Conservation (phyloP, 495 filamentous ascomycete species). For the Xylaria cubensis region DNA sequence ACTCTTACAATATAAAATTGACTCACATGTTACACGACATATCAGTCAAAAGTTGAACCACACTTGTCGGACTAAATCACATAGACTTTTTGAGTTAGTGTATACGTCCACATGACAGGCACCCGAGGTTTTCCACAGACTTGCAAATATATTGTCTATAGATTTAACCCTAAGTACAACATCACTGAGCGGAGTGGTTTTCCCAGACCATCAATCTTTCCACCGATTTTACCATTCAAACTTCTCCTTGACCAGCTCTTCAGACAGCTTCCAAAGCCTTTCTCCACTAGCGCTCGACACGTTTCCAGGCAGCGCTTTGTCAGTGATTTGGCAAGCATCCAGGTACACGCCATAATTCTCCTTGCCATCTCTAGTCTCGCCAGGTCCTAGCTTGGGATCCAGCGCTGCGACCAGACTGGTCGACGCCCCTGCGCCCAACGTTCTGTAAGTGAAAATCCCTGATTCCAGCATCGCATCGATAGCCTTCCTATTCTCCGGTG, state of each 20-base stretch:
- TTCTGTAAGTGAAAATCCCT: constrained; percentile 34
- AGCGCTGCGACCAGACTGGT: constrained; percentile 54
- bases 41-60: no score
- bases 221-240: constrained; percentile 42
- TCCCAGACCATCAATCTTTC: neutral
- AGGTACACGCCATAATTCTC: constrained; percentile 52
- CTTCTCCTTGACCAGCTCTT: constrained; percentile 57
- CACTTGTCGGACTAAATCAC: no score
- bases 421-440: constrained; percentile 46
- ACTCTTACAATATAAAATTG: neutral
- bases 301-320: constrained; percentile 34
- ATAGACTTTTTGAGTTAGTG: no score
- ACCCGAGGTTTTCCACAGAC: neutral
- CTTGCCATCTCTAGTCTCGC: constrained; percentile 36
- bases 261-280: constrained; percentile 55
- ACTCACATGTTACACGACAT: no score
- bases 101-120: neutral
- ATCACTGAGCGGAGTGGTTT: neutral
- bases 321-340: constrained; percentile 49
- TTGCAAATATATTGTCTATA: neutral
- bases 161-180: neutral
- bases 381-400: constrained; percentile 47
- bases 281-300: constrained; percentile 52
- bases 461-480: constrained; percentile 5
- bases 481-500: constrained; percentile 26